phyloP scores from a whole-genome alignment of 2,329 filamentous ascomycete species.

The Fragosphaeria purpurea region DNA sequence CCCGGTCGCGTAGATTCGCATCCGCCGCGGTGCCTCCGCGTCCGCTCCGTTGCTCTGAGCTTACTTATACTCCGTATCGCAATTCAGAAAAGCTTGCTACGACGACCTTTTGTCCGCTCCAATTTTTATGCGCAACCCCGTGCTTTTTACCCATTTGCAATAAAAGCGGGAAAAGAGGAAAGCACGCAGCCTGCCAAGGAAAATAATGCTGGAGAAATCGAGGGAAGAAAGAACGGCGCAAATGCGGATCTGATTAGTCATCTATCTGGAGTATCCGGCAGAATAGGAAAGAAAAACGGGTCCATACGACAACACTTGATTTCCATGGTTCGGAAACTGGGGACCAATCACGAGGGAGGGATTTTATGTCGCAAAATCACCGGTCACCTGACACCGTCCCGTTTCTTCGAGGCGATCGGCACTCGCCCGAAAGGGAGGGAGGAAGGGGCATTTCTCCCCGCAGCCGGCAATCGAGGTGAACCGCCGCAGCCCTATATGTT shows the following conservation, averaged over 20 bases:
- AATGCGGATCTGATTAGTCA: background rate
- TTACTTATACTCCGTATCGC: no score
- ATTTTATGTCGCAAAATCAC: constrained; percentile 1
- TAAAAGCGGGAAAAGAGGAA: no score
- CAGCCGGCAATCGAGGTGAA: background rate
- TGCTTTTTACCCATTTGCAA: constrained; percentile 1
- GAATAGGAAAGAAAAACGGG: no score
- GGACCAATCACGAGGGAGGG: constrained; percentile 1
- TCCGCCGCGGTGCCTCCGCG: no score
- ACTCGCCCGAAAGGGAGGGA: constrained; percentile 4
- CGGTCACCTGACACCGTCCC: constrained; percentile 4
- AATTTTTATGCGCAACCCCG: constrained; percentile 1
- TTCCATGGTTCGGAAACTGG: no score
- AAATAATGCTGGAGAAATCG: no score
- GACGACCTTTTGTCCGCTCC: no score
- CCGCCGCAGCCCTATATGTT: background rate
- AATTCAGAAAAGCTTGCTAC: no score
- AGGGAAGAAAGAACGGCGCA: background rate
- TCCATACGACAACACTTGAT: no score
- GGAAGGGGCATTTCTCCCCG: background rate
- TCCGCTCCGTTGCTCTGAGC: no score
- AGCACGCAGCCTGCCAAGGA: background rate
- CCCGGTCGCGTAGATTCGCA: no score
- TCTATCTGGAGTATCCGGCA: no score
- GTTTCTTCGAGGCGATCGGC: background rate